phyloP scores from a whole-genome alignment of 176 grass and related monocot genomes.

The Tillandsia fasciculata region DNA sequence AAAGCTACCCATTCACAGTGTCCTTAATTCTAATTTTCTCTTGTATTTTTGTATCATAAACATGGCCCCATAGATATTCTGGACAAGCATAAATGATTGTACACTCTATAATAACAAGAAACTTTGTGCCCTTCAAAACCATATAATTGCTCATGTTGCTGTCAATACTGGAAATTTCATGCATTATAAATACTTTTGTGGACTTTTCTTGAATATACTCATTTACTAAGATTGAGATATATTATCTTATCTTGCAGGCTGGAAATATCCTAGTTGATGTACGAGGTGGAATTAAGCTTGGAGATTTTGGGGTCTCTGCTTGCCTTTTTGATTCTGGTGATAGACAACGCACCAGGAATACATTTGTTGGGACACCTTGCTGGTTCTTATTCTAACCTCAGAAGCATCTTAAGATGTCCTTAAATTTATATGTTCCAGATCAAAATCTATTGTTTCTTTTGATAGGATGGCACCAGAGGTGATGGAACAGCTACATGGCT shows the following conservation, averaged over 20 bases:
- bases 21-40: not conserved
- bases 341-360: slow-evolving; percentile 80
- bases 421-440: slow-evolving; percentile 7
- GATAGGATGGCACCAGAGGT: slow-evolving; percentile 98
- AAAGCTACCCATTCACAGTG: too few relatives aligned
- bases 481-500: slow-evolving; percentile 84
- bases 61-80: too few relatives aligned
- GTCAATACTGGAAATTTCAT: not conserved
- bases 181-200: not conserved
- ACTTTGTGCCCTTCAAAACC: too few relatives aligned
- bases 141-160: too few relatives aligned
- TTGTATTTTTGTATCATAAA: too few relatives aligned
- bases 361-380: slow-evolving; percentile 95
- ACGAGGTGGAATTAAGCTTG: slow-evolving; percentile 74
- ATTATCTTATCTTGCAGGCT: slow-evolving; percentile 40
- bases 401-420: not conserved
- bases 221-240: not conserved
- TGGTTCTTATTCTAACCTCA: slow-evolving; percentile 37
- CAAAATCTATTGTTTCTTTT: slow-evolving; percentile 15
- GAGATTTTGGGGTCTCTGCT: slow-evolving; percentile 95
- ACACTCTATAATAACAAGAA: too few relatives aligned
- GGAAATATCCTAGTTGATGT: slow-evolving; percentile 91
- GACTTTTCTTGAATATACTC: slow-evolving; percentile 4
- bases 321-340: slow-evolving; percentile 94
- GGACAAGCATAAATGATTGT: too few relatives aligned